Conservation (phyloP, 345 rosid species). For the Lepidium sativum region DNA sequence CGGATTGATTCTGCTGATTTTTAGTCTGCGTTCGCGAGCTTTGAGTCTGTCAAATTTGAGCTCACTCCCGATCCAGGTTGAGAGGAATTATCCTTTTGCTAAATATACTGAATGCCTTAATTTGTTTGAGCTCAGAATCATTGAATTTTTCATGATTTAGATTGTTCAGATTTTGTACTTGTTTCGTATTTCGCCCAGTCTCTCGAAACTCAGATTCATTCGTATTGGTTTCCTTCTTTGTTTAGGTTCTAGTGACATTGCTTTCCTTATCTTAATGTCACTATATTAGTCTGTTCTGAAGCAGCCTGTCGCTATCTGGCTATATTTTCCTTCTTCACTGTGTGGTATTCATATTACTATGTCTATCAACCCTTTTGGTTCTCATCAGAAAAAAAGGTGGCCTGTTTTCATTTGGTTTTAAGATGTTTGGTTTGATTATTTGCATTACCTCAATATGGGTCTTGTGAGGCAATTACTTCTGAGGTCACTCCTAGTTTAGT, state of each 20-base stretch:
- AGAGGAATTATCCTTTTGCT: neutral
- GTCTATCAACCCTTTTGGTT: neutral
- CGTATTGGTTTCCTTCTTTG: neutral
- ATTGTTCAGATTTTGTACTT: neutral
- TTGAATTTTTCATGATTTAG: neutral
- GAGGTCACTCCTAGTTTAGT: neutral
- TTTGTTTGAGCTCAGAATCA: neutral
- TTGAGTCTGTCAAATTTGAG: slow-evolving; percentile 9
- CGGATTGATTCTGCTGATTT: neutral
- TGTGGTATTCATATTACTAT: neutral
- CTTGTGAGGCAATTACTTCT: neutral
- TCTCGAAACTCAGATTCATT: slow-evolving; percentile 8
- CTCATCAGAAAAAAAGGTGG: neutral
- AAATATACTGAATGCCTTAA: neutral
- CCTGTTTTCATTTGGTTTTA: neutral
- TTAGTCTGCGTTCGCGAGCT: neutral
- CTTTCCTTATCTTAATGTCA: neutral
- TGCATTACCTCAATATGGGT: neutral
- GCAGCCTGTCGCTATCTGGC: neutral
- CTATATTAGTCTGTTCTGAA: neutral
- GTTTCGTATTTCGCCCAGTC: slow-evolving; percentile 1
- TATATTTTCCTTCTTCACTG: neutral
- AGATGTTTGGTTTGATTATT: neutral
- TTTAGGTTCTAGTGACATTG: neutral
- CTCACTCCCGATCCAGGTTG: slow-evolving; percentile 7